A percentile compares a stretch with the other conserved stretches of the same genome.
Conservation (phyloP, 2,329 filamentous ascomycete genomes). For the Fusarium scirpi region DNA sequence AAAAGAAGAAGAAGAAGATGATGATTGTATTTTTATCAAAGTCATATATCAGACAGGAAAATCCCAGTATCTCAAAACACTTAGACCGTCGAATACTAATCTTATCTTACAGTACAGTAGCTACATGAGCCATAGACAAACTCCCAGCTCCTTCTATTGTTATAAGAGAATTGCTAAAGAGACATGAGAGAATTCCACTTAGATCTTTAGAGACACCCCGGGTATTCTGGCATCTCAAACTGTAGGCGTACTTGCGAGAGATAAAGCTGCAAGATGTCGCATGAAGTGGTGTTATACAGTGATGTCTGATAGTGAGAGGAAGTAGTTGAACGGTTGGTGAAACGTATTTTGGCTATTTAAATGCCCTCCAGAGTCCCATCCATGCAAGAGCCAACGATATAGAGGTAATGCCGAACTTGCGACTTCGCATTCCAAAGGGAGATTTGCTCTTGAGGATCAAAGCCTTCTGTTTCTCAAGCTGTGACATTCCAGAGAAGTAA, state of each 20-base stretch:
- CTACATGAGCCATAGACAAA: background rate
- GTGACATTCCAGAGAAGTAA: constrained; percentile 78
- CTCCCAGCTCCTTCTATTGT: constrained; percentile 5
- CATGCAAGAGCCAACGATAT: constrained; percentile 77
- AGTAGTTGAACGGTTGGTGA: constrained; percentile 9
- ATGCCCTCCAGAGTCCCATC: constrained; percentile 76
- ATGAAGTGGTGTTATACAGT: background rate
- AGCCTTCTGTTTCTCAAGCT: constrained; percentile 75
- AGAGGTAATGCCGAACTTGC: constrained; percentile 73
- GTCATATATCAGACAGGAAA: background rate
- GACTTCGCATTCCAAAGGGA: constrained; percentile 77
- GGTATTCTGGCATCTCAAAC: background rate
- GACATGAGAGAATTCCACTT: background rate
- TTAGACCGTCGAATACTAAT: background rate
- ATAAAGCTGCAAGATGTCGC: background rate
- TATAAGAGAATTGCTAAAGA: background rate
- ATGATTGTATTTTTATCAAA: background rate
- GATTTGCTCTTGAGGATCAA: constrained; percentile 76
- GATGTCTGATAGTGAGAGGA: constrained; percentile 16
- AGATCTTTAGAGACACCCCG: background rate
- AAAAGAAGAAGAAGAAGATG: background rate
- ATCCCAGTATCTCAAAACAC: background rate
- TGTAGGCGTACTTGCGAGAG: background rate
- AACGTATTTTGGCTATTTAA: constrained; percentile 53
- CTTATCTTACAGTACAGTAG: background rate